A percentile compares a stretch with the other conserved stretches of the same genome.
Conservation (phyloP, 176 grass and related monocot species). For the Calamus simplicifolius region DNA sequence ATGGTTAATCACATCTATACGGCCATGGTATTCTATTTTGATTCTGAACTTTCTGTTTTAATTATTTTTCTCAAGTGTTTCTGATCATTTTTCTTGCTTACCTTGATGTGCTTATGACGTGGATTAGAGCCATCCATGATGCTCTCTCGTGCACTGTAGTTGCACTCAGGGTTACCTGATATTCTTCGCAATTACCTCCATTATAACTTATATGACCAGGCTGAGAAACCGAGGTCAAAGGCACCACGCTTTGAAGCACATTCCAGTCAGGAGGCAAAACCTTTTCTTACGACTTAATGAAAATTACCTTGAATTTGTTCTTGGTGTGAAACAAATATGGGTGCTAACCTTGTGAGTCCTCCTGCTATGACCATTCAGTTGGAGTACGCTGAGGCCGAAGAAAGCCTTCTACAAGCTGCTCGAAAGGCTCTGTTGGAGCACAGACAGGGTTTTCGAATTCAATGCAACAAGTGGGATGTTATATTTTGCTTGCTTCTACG, state of each 20-base stretch:
- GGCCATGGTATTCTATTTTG: no score
- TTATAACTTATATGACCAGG: conserved; percentile 86
- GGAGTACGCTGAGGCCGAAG: conserved; percentile 84
- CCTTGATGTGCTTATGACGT: no score
- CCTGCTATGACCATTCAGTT: conserved; percentile 60
- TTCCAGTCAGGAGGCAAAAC: conserved; percentile 78
- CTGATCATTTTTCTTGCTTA: no score
- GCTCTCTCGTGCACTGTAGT: no score
- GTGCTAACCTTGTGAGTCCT: not conserved
- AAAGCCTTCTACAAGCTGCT: conserved; percentile 85
- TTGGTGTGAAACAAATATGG: not conserved
- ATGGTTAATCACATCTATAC: no score
- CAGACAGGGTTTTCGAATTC: conserved; percentile 53
- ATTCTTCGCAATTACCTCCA: conserved; percentile 92
- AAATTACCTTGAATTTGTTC: not conserved
- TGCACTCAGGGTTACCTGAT: no score
- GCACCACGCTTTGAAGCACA: conserved; percentile 91
- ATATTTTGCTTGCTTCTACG: conserved; percentile 56
- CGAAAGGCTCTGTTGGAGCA: conserved; percentile 62
- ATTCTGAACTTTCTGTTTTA: no score
- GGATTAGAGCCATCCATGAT: no score
- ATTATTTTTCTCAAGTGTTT: no score
- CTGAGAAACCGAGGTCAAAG: conserved; percentile 92
- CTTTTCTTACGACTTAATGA: not conserved
- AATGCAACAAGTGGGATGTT: conserved; percentile 83